Conservation (phyloP, 192 early-diverging fungal species). For the Helicostylum pulchrum region DNA sequence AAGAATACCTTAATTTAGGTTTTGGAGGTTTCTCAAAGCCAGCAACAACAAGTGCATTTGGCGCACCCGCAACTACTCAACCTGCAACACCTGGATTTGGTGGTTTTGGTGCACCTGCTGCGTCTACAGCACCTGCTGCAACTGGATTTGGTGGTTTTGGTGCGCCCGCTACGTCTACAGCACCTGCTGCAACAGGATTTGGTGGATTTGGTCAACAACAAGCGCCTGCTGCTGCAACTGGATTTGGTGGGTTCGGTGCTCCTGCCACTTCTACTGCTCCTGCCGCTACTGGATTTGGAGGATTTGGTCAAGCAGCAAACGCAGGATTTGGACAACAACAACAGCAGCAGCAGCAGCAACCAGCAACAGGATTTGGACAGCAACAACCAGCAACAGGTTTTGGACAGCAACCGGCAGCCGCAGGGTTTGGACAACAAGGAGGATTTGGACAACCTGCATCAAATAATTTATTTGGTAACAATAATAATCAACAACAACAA, state of each 20-base stretch:
- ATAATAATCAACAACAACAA: constrained; percentile 30
- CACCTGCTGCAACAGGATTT: not conserved
- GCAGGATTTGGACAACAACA: constrained; percentile 12
- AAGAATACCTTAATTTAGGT: not conserved
- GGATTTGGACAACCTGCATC: not conserved
- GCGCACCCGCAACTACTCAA: constrained; percentile 2
- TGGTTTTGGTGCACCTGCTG: not conserved
- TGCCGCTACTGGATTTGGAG: constrained; percentile 13
- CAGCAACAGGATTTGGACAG: constrained; percentile 13
- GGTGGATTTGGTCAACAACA: not conserved
- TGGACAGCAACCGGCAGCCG: constrained; percentile 11
- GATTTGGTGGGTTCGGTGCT: not conserved
- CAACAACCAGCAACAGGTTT: constrained; percentile 29
- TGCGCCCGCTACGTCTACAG: not conserved
- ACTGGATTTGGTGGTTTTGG: constrained; percentile 1
- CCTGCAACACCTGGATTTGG: no score
- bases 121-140: not conserved
- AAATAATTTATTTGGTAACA: not conserved
- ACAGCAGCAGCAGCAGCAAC: not conserved
- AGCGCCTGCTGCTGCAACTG: not conserved
- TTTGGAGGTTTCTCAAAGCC: not conserved
- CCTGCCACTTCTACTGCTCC: constrained; percentile 5
- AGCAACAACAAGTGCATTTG: constrained; percentile 3
- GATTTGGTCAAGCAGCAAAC: not conserved
- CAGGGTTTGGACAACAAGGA: constrained; percentile 26